phyloP scores from a whole-genome alignment of 2,329 filamentous ascomycete genomes.

The Neonectria faginata region DNA sequence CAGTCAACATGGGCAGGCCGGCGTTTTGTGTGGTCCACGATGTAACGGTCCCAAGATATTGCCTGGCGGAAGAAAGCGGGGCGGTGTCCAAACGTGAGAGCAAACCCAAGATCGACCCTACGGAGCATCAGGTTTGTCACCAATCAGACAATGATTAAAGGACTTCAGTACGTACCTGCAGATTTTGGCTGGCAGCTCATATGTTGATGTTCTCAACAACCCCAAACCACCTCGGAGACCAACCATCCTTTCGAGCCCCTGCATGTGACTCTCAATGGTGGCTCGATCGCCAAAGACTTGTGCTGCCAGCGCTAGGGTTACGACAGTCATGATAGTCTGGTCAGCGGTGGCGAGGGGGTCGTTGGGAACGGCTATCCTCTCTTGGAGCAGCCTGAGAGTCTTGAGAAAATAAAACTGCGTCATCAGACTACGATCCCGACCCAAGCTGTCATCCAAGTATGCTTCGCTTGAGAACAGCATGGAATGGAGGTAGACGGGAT shows the following conservation, averaged over 20 bases:
- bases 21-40: slow-evolving; percentile 2
- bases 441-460: slow-evolving; percentile 24
- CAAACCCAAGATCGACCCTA: slow-evolving; percentile 35
- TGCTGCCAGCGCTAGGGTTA: slow-evolving; percentile 27
- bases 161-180: slow-evolving; percentile 30
- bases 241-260: slow-evolving; percentile 36
- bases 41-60: slow-evolving; percentile 35
- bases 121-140: neutral
- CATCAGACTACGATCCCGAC: slow-evolving; percentile 10
- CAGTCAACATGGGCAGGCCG: neutral
- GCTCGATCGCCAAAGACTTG: slow-evolving; percentile 31
- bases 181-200: slow-evolving; percentile 36
- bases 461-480: slow-evolving; percentile 31
- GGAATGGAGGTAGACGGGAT: slow-evolving; percentile 36
- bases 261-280: slow-evolving; percentile 30
- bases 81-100: slow-evolving; percentile 27
- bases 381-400: slow-evolving; percentile 33
- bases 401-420: slow-evolving; percentile 38
- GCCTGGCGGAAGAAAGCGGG: slow-evolving; percentile 28
- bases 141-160: neutral
- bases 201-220: slow-evolving; percentile 33
- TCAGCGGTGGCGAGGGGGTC: slow-evolving; percentile 23
- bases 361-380: slow-evolving; percentile 18
- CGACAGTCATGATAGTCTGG: slow-evolving; percentile 37
- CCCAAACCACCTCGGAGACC: slow-evolving; percentile 33